These are phyloP conservation scores for Zizania palustris DNA, from an alignment of 202 grass and related monocot species.

Conservation along the genomic window DNA sequence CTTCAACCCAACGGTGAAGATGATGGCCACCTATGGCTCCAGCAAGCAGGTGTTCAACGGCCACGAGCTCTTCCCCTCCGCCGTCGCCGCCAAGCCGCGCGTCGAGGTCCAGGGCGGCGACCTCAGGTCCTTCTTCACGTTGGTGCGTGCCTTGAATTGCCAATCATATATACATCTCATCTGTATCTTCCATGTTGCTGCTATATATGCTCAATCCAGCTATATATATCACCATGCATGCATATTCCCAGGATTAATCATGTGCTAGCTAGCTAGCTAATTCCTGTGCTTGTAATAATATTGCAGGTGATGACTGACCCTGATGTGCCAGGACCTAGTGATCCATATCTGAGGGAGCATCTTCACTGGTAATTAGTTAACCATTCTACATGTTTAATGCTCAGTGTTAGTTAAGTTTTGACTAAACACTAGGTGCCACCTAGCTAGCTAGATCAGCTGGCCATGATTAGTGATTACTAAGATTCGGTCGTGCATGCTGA, in stretches of 20 bases:
- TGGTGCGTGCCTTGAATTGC: conserved; percentile 56
- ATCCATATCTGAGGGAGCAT: conserved; percentile 90
- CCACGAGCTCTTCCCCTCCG: conserved; percentile 88
- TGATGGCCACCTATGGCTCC: conserved; percentile 70
- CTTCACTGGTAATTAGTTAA: conserved; percentile 72
- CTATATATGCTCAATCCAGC: background rate
- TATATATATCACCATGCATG: background rate
- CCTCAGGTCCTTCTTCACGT: conserved; percentile 82
- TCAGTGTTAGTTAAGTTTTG: conserved; percentile 1
- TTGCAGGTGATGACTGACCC: conserved; percentile 97
- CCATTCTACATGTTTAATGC: background rate
- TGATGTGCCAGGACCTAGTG: conserved; percentile 90
- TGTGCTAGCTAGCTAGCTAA: conserved; percentile 18
- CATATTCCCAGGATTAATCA: background rate
- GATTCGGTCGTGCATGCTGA: background rate
- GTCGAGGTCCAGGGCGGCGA: conserved; percentile 82
- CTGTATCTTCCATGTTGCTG: background rate
- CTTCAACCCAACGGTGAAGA: conserved; percentile 78
- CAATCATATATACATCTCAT: too few relatives aligned
- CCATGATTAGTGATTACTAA: too few relatives aligned
- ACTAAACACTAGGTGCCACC: background rate
- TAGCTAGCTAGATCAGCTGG: too few relatives aligned
- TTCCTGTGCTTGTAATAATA: conserved; percentile 20
- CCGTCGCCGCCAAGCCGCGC: conserved; percentile 60
- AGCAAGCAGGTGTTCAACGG: conserved; percentile 93